Evolutionary conservation across 495 filamentous ascomycete genomes (phyloP).

Genomic region (Penicillium verhagenii): DNA sequence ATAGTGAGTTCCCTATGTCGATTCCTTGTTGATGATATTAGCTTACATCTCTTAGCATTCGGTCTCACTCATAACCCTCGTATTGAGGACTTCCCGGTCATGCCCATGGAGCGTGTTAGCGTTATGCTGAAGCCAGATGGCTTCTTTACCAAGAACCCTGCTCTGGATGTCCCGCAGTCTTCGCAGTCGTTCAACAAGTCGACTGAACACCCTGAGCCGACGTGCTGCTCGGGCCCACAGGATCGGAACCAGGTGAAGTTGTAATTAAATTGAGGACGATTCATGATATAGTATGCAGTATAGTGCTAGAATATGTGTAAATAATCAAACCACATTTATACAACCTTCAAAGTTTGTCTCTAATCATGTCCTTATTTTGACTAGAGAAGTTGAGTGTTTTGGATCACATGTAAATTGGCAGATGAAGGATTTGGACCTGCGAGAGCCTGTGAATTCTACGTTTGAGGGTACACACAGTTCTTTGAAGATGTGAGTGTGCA

Average conservation of each 20-base stretch:
- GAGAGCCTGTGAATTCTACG: no score
- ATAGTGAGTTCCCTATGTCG: constrained; percentile 31
- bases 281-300: background rate
- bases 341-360: no score
- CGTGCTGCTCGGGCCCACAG: constrained; percentile 30
- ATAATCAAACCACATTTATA: background rate
- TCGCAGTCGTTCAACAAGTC: constrained; percentile 40
- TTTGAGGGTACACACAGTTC: no score
- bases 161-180: constrained; percentile 60
- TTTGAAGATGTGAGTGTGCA: no score
- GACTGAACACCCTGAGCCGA: constrained; percentile 35
- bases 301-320: background rate
- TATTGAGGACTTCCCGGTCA: constrained; percentile 66
- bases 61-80: constrained; percentile 61
- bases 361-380: no score
- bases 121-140: constrained; percentile 68
- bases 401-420: no score
- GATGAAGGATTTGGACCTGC: no score
- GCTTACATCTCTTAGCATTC: constrained; percentile 41
- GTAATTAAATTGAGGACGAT: constrained; percentile 4
- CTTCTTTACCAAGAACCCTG: constrained; percentile 76
- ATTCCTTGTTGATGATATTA: background rate
- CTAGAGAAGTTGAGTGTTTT: background rate
- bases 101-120: constrained; percentile 51
- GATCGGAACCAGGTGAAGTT: constrained; percentile 34